Base-by-base conservation (phyloP, 2,329 filamentous ascomycete species). In the Fusarium sp. region DNA sequence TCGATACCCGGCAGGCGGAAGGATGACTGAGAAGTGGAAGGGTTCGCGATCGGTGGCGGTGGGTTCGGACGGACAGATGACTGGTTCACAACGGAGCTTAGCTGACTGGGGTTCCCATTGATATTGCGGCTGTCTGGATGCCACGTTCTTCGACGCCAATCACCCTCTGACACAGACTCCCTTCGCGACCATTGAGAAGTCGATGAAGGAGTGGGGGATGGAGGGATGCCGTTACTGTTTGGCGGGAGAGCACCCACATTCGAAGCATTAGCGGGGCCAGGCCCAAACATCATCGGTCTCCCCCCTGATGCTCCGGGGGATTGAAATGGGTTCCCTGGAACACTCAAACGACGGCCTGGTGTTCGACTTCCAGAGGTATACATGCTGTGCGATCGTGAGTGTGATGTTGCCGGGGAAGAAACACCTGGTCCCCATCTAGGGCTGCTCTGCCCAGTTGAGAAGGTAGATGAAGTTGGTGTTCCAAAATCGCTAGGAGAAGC, bases 1-100 rank as follows among this genome's bases (percentile, higher is more conserved):
- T 97, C 94, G 73, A 98, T 98, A 20, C 95, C 95, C 2, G 95
- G 95, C 20, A 98, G 87, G 42, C 94, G 90, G 20, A 94, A 85
- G 9, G 87, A 83, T 12, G 86, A 88, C 75, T 91, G 90, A 78
- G 81, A 86, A 80, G 82, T 90, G 41, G 80, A 80, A 11, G 80
- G 83, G 62, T 81, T 85, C 42, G 81, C 84, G 36, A 85, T 82
- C 73, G 81, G 88, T 78, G 81, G 89, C 80, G 78, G 87, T 78
- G 83, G 88, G 82, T 78, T 89, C 77, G 79, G 90, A 79, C 83
- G 89, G 82, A 84, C 87, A 71, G 85, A 90, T 79, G 81, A 90
- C 77, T 93, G 90, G 10, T 91, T 94, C 69, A 93, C 90, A 42
- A 94, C 92, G 71, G 93, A 92, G 76, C 90, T 93, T 59, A 97